Evolutionary conservation across 164 flowering plant species (phyloP).

Genomic region (Hamamelis virginiana): DNA sequence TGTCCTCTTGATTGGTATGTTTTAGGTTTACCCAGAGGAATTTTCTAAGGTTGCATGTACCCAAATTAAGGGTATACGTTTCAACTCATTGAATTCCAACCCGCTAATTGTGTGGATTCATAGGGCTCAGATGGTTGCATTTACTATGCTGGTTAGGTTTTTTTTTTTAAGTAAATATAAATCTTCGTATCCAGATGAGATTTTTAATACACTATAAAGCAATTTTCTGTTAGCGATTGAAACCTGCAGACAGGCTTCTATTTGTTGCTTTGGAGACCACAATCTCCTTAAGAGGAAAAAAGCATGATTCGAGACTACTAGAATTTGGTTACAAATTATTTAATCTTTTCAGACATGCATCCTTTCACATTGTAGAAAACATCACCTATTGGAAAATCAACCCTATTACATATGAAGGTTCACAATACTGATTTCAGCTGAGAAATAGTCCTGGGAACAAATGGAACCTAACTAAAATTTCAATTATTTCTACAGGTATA

Average conservation of each 20-base stretch:
- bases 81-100: constrained; percentile 67
- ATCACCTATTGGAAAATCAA: no score
- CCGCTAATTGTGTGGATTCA: constrained; percentile 66
- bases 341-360: no score
- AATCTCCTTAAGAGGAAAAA: no score
- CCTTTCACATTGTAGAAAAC: no score
- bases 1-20: constrained; percentile 6
- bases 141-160: constrained; percentile 62
- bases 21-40: constrained; percentile 68
- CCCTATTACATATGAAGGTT: not conserved
- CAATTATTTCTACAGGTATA: not conserved
- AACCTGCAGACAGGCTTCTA: no score
- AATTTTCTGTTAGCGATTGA: no score
- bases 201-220: no score
- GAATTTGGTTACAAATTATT: no score
- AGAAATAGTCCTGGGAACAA: not conserved
- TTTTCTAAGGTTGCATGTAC: constrained; percentile 55
- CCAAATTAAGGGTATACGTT: constrained; percentile 65
- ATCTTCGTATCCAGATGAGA: not conserved
- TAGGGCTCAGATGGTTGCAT: constrained; percentile 81
- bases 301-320: no score
- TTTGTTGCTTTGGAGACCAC: no score
- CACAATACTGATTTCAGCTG: not conserved
- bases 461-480: not conserved
- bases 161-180: no score